phyloP scores from a whole-genome alignment of 306 rosid species.

The Benincasa hispida region DNA sequence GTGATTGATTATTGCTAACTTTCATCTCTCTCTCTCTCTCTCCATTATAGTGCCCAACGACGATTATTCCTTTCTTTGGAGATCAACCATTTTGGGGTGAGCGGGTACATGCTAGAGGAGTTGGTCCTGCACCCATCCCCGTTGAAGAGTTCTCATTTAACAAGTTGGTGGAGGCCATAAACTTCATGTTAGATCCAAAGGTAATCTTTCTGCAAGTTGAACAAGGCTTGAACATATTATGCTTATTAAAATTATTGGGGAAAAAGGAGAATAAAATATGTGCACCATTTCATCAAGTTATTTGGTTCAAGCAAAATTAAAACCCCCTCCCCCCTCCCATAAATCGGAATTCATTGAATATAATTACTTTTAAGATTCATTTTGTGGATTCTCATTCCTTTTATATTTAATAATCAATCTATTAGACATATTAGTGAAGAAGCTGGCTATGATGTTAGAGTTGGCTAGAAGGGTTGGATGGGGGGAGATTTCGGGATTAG shows the following conservation, averaged over 20 bases:
- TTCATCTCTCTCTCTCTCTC: neutral
- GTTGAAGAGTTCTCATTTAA: conserved; percentile 84
- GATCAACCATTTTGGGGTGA: conserved; percentile 99
- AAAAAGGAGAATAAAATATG: neutral
- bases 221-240: neutral
- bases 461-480: neutral
- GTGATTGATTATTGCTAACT: neutral
- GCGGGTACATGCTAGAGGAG: conserved; percentile 81
- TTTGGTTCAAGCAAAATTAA: neutral
- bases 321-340: too few relatives aligned
- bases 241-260: neutral
- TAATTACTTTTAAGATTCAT: neutral
- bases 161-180: conserved; percentile 66
- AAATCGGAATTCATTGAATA: neutral
- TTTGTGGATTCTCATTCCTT: too few relatives aligned
- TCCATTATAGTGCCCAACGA: conserved; percentile 67
- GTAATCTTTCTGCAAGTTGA: conserved; percentile 22
- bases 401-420: too few relatives aligned
- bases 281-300: neutral
- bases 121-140: conserved; percentile 89
- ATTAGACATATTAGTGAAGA: neutral
- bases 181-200: conserved; percentile 76
- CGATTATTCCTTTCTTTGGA: conserved; percentile 89
- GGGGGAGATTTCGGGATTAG: neutral
- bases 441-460: neutral